phyloP scores from a whole-genome alignment of 345 rosid genomes.

The Hibiscus syriacus region DNA sequence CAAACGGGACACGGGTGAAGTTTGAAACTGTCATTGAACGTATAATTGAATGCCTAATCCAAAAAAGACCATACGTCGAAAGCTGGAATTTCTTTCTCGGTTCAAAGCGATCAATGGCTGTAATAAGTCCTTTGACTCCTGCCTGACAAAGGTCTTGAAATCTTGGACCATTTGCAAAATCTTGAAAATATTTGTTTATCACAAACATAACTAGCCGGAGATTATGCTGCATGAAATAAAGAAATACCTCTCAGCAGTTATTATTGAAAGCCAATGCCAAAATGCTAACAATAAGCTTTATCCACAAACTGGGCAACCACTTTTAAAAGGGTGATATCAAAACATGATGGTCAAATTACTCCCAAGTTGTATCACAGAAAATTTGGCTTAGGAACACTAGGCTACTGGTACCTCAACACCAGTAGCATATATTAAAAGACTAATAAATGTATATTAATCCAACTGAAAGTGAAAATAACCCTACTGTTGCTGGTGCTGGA shows the following conservation, averaged over 20 bases:
- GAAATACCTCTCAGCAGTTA: not conserved
- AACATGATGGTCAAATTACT: not conserved
- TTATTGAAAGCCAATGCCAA: not conserved
- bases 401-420: not conserved
- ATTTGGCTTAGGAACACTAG: not conserved
- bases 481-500: not conserved
- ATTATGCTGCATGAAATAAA: slow-evolving; percentile 67
- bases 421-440: not conserved
- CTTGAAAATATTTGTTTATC: slow-evolving; percentile 84
- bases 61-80: slow-evolving; percentile 79
- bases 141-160: slow-evolving; percentile 98
- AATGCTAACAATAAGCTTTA: not conserved
- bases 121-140: slow-evolving; percentile 83
- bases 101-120: slow-evolving; percentile 88
- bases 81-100: slow-evolving; percentile 65
- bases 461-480: too few relatives aligned
- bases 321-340: not conserved
- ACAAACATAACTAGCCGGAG: slow-evolving; percentile 85
- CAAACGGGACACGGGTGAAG: slow-evolving; percentile 77
- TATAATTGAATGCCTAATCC: slow-evolving; percentile 89
- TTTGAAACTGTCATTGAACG: slow-evolving; percentile 86
- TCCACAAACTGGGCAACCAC: not conserved
- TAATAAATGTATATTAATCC: too few relatives aligned
- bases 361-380: not conserved
- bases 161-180: slow-evolving; percentile 60